phyloP scores from a whole-genome alignment of 1,284 basidiomycete species.

The Rhodotorula sp. region DNA sequence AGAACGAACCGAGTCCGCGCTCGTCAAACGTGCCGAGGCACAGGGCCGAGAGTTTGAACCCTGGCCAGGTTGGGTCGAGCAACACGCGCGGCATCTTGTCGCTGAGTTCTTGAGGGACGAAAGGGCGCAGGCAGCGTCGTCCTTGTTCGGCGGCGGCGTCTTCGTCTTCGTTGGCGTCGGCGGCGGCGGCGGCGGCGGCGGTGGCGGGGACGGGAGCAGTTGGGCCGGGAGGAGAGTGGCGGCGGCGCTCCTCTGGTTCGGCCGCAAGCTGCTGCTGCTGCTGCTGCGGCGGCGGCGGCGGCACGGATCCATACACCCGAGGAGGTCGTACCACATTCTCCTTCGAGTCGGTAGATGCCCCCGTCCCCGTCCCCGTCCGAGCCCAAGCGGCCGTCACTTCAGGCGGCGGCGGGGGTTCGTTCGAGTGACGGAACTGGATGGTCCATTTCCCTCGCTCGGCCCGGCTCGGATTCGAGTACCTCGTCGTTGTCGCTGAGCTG shows the following conservation, averaged over 20 bases:
- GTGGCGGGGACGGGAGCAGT: no score
- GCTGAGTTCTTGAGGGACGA: neutral
- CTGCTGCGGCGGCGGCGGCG: no score
- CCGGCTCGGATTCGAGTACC: neutral
- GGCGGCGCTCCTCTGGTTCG: no score
- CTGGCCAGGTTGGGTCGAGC: constrained; percentile 2
- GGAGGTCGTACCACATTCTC: no score
- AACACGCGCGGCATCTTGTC: neutral
- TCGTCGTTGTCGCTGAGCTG: no score
- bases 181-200: no score
- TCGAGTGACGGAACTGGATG: neutral
- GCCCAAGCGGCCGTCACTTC: neutral
- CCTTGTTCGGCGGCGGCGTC: neutral
- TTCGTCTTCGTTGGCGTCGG: neutral
- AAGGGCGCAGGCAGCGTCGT: neutral
- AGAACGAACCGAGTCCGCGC: constrained; percentile 5
- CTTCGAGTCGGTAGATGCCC: no score
- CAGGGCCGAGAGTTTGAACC: constrained; percentile 3
- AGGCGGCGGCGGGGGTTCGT: neutral
- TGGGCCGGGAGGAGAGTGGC: no score
- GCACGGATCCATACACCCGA: no score
- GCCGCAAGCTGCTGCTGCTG: no score
- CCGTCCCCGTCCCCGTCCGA: no score
- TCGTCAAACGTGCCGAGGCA: constrained; percentile 25
- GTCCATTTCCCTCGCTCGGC: neutral